phyloP scores from a whole-genome alignment of 106 monocot species.

The Allium fistulosum region DNA sequence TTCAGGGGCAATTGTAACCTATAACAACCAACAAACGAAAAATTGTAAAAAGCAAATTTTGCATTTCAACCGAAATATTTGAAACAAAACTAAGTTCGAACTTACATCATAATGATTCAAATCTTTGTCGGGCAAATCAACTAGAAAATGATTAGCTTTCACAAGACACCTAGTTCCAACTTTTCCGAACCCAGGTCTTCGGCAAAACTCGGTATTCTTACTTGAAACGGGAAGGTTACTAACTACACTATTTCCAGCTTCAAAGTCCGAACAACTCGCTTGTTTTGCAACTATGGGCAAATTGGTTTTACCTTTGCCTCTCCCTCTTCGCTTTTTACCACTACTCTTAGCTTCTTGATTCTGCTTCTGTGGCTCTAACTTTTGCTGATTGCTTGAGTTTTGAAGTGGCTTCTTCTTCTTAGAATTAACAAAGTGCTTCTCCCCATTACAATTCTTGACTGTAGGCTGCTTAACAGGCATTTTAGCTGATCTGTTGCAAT shows the following conservation, averaged over 20 bases:
- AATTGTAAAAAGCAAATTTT: background rate
- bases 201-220: slow-evolving; percentile 37
- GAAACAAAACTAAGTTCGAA: background rate
- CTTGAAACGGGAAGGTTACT: slow-evolving; percentile 41
- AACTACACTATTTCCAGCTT: background rate
- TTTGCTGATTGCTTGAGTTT: slow-evolving; percentile 29
- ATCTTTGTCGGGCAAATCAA: slow-evolving; percentile 73
- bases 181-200: slow-evolving; percentile 68
- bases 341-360: slow-evolving; percentile 19
- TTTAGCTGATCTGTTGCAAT: background rate
- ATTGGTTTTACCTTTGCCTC: slow-evolving; percentile 22
- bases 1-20: slow-evolving; percentile 69
- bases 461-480: slow-evolving; percentile 23
- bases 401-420: slow-evolving; percentile 36
- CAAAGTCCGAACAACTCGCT: background rate
- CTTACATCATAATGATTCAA: slow-evolving; percentile 89
- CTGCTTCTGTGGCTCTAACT: slow-evolving; percentile 4
- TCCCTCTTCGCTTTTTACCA: slow-evolving; percentile 22
- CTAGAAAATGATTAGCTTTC: slow-evolving; percentile 94
- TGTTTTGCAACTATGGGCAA: background rate
- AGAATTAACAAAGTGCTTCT: slow-evolving; percentile 18
- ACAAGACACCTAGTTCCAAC: slow-evolving; percentile 75
- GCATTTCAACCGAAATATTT: no score
- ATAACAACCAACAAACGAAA: background rate
- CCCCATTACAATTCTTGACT: slow-evolving; percentile 13